Evolutionary conservation across 352 stramenopile species (phyloP).

Genomic region (Pythium monospermum): DNA sequence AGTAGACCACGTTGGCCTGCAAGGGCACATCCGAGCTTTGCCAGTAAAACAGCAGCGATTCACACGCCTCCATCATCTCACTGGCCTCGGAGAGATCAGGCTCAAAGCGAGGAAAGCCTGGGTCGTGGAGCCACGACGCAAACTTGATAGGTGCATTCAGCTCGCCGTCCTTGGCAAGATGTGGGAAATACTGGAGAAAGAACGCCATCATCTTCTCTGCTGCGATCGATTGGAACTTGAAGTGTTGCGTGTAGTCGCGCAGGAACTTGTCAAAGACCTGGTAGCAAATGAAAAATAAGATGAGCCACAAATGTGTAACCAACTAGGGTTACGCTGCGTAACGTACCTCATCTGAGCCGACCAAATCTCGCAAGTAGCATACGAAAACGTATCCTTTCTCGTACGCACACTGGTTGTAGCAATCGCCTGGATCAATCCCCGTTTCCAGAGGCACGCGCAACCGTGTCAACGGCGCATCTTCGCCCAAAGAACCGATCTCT

Average conservation of each 20-base stretch:
- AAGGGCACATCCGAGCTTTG: conserved; percentile 39
- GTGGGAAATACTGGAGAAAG: conserved; percentile 63
- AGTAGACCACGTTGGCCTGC: conserved; percentile 55
- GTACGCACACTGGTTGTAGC: conserved; percentile 80
- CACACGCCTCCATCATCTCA: conserved; percentile 65
- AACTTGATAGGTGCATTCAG: conserved; percentile 63
- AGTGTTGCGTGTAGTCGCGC: conserved; percentile 54
- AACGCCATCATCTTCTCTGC: conserved; percentile 66
- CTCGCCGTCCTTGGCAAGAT: conserved; percentile 43
- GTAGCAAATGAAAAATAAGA: not conserved
- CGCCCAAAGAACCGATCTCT: conserved; percentile 65
- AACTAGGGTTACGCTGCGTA: not conserved
- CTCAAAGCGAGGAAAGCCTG: conserved; percentile 49
- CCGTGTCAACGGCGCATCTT: conserved; percentile 60
- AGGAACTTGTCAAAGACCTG: conserved; percentile 71
- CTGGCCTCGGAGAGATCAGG: conserved; percentile 61
- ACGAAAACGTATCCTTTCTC: conserved; percentile 81
- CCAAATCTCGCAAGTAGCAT: conserved; percentile 62
- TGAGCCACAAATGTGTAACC: not conserved
- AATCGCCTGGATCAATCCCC: conserved; percentile 73
- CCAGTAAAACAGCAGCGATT: conserved; percentile 66
- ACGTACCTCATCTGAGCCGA: conserved; percentile 53
- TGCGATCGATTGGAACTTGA: conserved; percentile 71
- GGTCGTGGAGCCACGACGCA: conserved; percentile 58
- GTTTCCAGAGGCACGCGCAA: conserved; percentile 66